These are phyloP conservation scores for Boletus tomentosulus DNA, from an alignment of 768 basidiomycete species.

Conservation along the genomic window DNA sequence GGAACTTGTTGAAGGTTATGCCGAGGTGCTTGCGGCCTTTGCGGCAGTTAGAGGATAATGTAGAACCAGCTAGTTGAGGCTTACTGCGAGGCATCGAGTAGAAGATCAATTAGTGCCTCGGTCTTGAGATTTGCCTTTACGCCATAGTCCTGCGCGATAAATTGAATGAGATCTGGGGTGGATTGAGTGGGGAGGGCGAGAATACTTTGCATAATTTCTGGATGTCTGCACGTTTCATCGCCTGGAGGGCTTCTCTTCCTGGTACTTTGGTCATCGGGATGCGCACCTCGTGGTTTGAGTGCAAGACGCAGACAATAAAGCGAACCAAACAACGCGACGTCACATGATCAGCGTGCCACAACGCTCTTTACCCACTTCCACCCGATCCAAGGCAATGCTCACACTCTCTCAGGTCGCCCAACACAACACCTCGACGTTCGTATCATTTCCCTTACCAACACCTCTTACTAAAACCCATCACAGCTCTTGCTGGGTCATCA, in stretches of 20 bases:
- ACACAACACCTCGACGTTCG: constrained; percentile 53
- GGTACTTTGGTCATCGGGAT: constrained; percentile 40
- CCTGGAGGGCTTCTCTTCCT: constrained; percentile 44
- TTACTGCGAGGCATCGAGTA: constrained; percentile 50
- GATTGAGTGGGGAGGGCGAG: constrained; percentile 11
- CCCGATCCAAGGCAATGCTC: constrained; percentile 14
- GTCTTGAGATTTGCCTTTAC: constrained; percentile 82
- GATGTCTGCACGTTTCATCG: constrained; percentile 48
- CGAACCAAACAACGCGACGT: constrained; percentile 49
- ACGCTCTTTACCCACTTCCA: constrained; percentile 12
- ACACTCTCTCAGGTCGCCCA: constrained; percentile 55
- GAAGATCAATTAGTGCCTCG: constrained; percentile 70
- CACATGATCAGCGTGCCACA: constrained; percentile 35
- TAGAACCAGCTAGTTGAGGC: constrained; percentile 35
- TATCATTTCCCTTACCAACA: constrained; percentile 1
- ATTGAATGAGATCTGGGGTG: constrained; percentile 12
- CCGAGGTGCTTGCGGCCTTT: constrained; percentile 26
- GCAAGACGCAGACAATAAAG: constrained; percentile 40
- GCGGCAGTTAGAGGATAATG: constrained; percentile 30
- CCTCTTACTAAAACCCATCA: constrained; percentile 1
- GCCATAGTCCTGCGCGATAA: constrained; percentile 58
- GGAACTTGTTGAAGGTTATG: constrained; percentile 16
- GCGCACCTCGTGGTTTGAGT: constrained; percentile 39
- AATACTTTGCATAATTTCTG: constrained; percentile 64
- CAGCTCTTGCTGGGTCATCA: constrained; percentile 84